These are phyloP conservation scores for Leishmania martiniquensis DNA, from an alignment of 208 protist species.

Conservation along the genomic window DNA sequence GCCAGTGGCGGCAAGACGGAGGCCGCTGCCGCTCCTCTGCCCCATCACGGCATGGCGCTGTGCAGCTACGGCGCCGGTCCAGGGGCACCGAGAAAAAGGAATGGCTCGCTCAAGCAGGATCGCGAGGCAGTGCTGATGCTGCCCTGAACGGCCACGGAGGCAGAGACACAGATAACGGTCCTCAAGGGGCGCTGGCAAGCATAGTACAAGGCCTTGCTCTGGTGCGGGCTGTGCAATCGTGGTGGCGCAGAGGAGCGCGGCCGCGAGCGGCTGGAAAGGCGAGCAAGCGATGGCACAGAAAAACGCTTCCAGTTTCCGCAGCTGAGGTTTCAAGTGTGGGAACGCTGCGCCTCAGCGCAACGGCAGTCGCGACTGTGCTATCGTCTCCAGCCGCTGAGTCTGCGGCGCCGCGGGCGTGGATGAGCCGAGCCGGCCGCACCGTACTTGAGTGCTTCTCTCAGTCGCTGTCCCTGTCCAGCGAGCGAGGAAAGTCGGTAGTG, in stretches of 20 bases:
- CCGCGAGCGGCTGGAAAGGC: not conserved
- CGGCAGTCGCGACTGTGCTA: no score
- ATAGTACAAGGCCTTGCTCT: not conserved
- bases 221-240: conserved; percentile 16
- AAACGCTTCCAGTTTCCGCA: not conserved
- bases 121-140: not conserved
- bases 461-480: conserved; percentile 25
- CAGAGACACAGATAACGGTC: not conserved
- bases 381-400: not conserved
- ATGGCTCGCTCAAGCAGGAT: not conserved
- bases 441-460: conserved; percentile 13
- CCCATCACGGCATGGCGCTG: not conserved
- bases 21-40: not conserved
- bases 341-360: not conserved
- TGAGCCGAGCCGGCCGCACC: not conserved
- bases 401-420: conserved; percentile 5
- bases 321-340: not conserved
- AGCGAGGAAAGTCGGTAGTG: not conserved
- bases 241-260: conserved; percentile 14
- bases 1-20: conserved; percentile 19
- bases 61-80: not conserved
- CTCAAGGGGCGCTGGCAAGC: not conserved
- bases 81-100: not conserved
- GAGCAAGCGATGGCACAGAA: not conserved
- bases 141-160: not conserved